A percentile compares a stretch with the other conserved stretches of the same genome.
Evolutionary conservation across 495 filamentous ascomycete species (phyloP).

Genomic region (Pseudomonodictys pantanalensis): DNA sequence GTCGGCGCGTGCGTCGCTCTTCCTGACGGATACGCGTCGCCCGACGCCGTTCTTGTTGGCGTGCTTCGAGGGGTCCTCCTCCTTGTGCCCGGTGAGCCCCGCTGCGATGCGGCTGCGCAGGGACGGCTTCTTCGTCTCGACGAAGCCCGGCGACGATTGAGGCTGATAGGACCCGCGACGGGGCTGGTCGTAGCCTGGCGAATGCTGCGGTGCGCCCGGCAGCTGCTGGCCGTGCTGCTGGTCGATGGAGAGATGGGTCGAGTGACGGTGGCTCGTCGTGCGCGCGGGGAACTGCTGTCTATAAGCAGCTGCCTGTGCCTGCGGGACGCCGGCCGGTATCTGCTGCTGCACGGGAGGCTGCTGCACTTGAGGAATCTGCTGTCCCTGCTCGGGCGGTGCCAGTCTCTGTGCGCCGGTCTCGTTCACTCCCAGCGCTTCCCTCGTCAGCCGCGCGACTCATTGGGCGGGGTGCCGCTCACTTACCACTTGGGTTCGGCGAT

Average conservation of each 20-base stretch:
- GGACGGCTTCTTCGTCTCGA: slow-evolving; percentile 26
- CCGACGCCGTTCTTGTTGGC: slow-evolving; percentile 26
- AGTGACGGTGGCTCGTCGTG: slow-evolving; percentile 28
- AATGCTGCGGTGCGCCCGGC: slow-evolving; percentile 1
- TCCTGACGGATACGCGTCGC: slow-evolving; percentile 24
- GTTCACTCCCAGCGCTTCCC: slow-evolving; percentile 31
- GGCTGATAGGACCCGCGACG: slow-evolving; percentile 32
- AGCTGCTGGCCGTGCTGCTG: not conserved
- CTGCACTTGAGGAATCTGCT: slow-evolving; percentile 12
- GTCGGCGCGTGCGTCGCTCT: slow-evolving; percentile 20
- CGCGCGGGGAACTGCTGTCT: slow-evolving; percentile 26
- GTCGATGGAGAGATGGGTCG: slow-evolving; percentile 31
- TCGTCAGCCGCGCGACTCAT: slow-evolving; percentile 30
- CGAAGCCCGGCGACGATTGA: slow-evolving; percentile 4
- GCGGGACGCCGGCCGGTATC: slow-evolving; percentile 19
- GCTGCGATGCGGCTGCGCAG: slow-evolving; percentile 21
- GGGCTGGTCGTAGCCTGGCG: slow-evolving; percentile 13
- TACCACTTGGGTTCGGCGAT: slow-evolving; percentile 22
- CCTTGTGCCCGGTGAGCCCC: slow-evolving; percentile 7
- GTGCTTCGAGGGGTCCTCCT: slow-evolving; percentile 14
- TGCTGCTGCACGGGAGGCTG: slow-evolving; percentile 10
- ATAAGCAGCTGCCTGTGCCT: too few species aligned
- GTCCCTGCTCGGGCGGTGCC: slow-evolving; percentile 21
- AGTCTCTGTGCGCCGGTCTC: slow-evolving; percentile 29
- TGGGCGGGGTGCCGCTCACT: slow-evolving; percentile 14